These are phyloP conservation scores for Centrapalus pauciflorus DNA, from an alignment of 129 eudicot genomes.

Conservation along the genomic window DNA sequence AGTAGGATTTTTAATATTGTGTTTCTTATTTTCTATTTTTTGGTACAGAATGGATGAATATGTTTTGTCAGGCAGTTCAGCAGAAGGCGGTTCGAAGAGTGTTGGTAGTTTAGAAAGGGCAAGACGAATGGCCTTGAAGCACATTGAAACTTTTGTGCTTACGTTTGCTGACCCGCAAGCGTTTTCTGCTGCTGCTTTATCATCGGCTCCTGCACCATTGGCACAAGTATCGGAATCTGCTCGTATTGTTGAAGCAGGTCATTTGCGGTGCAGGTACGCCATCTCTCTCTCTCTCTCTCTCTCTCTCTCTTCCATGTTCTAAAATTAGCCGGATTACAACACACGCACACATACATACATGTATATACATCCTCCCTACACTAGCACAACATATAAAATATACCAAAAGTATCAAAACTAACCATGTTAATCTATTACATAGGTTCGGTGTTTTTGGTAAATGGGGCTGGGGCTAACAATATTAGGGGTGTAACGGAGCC, in stretches of 20 bases:
- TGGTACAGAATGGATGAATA: slow-evolving; percentile 81
- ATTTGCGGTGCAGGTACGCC: slow-evolving; percentile 96
- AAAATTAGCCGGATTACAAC: too few relatives aligned
- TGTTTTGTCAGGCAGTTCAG: slow-evolving; percentile 60
- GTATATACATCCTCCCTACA: too few relatives aligned
- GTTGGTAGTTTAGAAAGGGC: slow-evolving; percentile 65
- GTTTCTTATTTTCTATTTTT: slow-evolving; percentile 3
- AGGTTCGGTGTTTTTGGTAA: too few relatives aligned
- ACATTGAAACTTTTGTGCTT: slow-evolving; percentile 80
- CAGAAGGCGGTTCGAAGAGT: slow-evolving; percentile 63
- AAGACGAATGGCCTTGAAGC: slow-evolving; percentile 79
- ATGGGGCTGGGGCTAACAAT: too few relatives aligned
- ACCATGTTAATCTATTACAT: too few relatives aligned
- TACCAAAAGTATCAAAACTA: too few relatives aligned
- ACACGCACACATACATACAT: too few relatives aligned
- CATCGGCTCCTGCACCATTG: slow-evolving; percentile 79
- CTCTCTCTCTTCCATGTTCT: too few relatives aligned
- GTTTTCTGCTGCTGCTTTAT: slow-evolving; percentile 74
- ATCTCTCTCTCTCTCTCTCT: too few relatives aligned
- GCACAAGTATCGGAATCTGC: slow-evolving; percentile 77
- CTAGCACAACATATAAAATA: too few relatives aligned
- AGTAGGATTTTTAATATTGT: not conserved
- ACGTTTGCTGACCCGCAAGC: slow-evolving; percentile 81
- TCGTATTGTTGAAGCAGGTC: slow-evolving; percentile 92
- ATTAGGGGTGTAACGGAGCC: too few relatives aligned